Base-by-base conservation (phyloP, 441 rosid species). In the Capsella rubella region DNA sequence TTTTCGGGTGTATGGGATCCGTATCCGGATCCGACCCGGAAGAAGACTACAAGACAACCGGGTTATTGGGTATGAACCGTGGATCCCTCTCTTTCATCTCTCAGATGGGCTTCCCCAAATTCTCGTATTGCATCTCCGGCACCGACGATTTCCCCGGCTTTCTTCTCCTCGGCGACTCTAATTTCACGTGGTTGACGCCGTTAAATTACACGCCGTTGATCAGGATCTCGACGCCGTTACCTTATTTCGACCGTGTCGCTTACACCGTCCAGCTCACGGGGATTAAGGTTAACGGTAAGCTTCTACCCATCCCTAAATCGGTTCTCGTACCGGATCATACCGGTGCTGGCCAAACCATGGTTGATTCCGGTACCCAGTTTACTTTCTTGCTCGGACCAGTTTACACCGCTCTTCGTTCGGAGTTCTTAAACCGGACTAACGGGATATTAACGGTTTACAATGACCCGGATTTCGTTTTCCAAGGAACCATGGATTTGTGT, bases 321-420 rank as follows among this genome's bases (percentile, higher is more conserved):
- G 79, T 84, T 39, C 82, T 93, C 10, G 83, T 72, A 34, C 98
- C 97, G 56, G 98, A 93, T 47, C 97, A 93, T 59, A 89, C 98
- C 34, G 97, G 97, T 27, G 97, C 96, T 10, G 97, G 97, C 69
- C 98, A 93, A 70, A 93, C 98, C 18, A 93, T 93, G 97, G 92
- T 93, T 12, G 97, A 93, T 65, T 93, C 97, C 46, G 97, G 98
- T 42, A 87, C 98, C 21, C 98, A 93, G 67, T 93, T 93, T 80
- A 87, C 89, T 13, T 93, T 87, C 90, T 78, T 93, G 25, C 89
- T 93, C 1, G 97, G 97, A 8, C 91, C 93, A 58, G 96, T 86
- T 74, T 93, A 93, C 81, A 74, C 77, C 1, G 92, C 88, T 0
- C 81, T 93, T 42, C 78, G 83, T 57, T 40, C 75, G 45, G 97